Percentiles rank a stretch among this genome's conserved stretches.
phyloP scores from a whole-genome alignment of 805 yeast genomes.

The Groenewaldozyma salmanticensis region DNA sequence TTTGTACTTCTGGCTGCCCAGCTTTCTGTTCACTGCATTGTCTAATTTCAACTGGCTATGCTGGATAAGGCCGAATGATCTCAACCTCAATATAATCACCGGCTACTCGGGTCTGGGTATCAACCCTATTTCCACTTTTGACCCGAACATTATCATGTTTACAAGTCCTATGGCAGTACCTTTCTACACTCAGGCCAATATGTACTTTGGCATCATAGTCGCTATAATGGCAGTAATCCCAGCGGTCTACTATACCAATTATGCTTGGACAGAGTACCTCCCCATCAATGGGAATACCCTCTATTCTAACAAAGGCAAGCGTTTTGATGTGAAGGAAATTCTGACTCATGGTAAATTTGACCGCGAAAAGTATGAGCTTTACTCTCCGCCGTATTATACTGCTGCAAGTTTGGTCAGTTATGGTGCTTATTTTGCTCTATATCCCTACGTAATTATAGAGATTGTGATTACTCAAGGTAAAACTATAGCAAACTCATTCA shows the following conservation, averaged over 20 bases:
- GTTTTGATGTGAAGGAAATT: constrained; percentile 39
- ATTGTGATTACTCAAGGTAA: constrained; percentile 3
- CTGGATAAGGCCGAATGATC: constrained; percentile 47
- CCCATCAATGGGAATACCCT: constrained; percentile 48
- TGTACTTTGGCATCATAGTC: constrained; percentile 17
- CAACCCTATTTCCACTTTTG: constrained; percentile 36
- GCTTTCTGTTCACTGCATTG: constrained; percentile 46
- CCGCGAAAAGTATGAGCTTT: constrained; percentile 38
- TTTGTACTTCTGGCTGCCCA: constrained; percentile 50
- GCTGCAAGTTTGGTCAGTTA: constrained; percentile 40
- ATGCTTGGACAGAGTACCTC: constrained; percentile 48
- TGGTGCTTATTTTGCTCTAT: constrained; percentile 47
- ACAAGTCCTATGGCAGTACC: constrained; percentile 45
- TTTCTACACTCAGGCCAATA: constrained; percentile 39
- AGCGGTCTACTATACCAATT: constrained; percentile 42
- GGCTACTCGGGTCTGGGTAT: constrained; percentile 34
- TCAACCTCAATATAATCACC: constrained; percentile 39
- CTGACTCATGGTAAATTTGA: constrained; percentile 32
- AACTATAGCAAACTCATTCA: constrained; percentile 1
- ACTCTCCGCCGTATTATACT: constrained; percentile 59
- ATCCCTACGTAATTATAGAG: constrained; percentile 46
- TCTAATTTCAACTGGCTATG: constrained; percentile 49
- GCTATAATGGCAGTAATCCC: constrained; percentile 31
- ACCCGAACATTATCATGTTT: constrained; percentile 27
- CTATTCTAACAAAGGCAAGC: constrained; percentile 42